Percentiles rank a stretch among this genome's conserved stretches.
Conservation (phyloP, 2,329 filamentous ascomycete species). For the Knufia petricola region DNA sequence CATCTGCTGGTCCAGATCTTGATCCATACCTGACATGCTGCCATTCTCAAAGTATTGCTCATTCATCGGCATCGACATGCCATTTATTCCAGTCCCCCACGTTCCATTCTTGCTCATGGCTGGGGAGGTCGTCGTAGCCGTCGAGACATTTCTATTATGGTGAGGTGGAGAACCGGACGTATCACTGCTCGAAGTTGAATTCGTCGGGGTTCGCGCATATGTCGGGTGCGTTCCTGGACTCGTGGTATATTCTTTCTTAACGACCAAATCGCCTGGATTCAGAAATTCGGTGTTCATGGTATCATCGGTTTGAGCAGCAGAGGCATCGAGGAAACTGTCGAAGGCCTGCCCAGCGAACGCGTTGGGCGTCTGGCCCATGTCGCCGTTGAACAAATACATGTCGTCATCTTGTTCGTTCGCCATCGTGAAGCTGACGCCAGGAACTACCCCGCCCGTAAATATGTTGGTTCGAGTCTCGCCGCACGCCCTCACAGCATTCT, state of each 20-base stretch:
- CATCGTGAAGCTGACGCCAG: conserved; percentile 13
- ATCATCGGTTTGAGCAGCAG: conserved; percentile 26
- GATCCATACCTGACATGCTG: conserved; percentile 28
- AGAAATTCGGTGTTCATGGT: conserved; percentile 26
- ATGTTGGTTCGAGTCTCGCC: background rate
- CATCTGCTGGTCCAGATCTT: conserved; percentile 38
- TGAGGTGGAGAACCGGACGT: conserved; percentile 34
- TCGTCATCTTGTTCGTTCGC: conserved; percentile 30
- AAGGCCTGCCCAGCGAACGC: conserved; percentile 33
- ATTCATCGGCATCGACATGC: conserved; percentile 30
- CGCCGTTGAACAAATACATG: conserved; percentile 35
- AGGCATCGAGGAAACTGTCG: conserved; percentile 32
- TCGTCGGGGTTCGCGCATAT: conserved; percentile 31
- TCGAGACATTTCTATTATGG: conserved; percentile 33
- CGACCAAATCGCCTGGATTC: conserved; percentile 19
- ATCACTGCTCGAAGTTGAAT: conserved; percentile 36
- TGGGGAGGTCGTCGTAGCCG: conserved; percentile 33
- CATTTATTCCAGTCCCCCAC: conserved; percentile 24
- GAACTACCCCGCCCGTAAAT: background rate
- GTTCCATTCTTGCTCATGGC: conserved; percentile 25
- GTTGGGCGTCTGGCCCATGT: conserved; percentile 29
- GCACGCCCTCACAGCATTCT: background rate
- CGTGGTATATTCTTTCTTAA: conserved; percentile 16
- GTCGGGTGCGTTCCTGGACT: conserved; percentile 23
- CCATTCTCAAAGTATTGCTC: conserved; percentile 33